A percentile compares a stretch with the other conserved stretches of the same genome.
phyloP scores from a whole-genome alignment of 306 rosid genomes.

The Gastrolobium bilobum region DNA sequence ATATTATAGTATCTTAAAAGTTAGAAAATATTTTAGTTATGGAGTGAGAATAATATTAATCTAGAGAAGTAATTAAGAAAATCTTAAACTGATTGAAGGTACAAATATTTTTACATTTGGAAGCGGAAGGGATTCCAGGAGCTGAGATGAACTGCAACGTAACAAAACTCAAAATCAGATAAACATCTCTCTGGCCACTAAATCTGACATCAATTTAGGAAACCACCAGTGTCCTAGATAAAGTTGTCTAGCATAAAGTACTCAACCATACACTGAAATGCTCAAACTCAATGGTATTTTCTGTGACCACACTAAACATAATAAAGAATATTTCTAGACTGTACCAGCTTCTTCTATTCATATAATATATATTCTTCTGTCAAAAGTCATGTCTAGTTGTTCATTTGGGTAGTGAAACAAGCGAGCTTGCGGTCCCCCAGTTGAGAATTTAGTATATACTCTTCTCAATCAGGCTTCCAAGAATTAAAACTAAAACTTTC shows the following conservation, averaged over 20 bases:
- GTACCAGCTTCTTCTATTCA: conserved; percentile 24
- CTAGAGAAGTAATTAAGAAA: conserved; percentile 38
- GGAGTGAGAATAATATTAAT: conserved; percentile 31
- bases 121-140: conserved; percentile 87
- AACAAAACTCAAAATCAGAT: conserved; percentile 57
- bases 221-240: conserved; percentile 26
- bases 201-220: conserved; percentile 30
- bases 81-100: conserved; percentile 40
- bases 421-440: conserved; percentile 51
- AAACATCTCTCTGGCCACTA: conserved; percentile 23
- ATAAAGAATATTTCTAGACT: conserved; percentile 38
- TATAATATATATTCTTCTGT: conserved; percentile 51
- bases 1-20: not conserved
- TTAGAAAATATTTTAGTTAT: conserved; percentile 13
- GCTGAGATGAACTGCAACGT: conserved; percentile 90
- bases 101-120: conserved; percentile 74
- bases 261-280: conserved; percentile 43
- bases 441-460: conserved; percentile 60
- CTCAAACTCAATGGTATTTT: conserved; percentile 37
- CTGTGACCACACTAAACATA: conserved; percentile 20
- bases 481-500: conserved; percentile 49
- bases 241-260: conserved; percentile 30
- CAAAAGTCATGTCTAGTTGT: conserved; percentile 48
- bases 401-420: conserved; percentile 51
- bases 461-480: conserved; percentile 48